Evolutionary conservation across 345 rosid species (phyloP), one percentile per base, ranked within the genome.

Genomic region (Salix caprea): DNA sequence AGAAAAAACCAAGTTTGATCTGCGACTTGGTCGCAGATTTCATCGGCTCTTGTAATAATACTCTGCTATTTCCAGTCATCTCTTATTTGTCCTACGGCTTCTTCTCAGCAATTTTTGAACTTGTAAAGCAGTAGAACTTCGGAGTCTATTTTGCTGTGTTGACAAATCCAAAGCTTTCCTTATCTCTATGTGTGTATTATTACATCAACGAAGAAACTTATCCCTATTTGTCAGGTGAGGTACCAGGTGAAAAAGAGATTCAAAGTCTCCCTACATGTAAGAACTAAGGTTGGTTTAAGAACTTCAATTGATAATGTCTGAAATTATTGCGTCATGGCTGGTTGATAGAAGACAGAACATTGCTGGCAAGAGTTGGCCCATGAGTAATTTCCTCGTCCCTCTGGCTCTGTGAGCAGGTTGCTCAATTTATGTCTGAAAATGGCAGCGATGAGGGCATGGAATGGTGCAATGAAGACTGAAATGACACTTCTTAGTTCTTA

Each of bases 1-100:
- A 74, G 62, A 5, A 62, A 37, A 74, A 37, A 23, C 39, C 13
- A 69, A 62, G 74, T 69, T 74, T 62, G 77, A 74, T 32, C 61
- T 61, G 50, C 11, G 21, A 39, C 24, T 28, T 21, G 7, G 58
- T 23, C 18, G 23, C 6, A 19, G 42, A 61, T 44, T 30, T 3
- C 52, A 24, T 34, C n/a, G 64, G 30, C 7, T 73, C 44, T 26
- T 26, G 24, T 52, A 67, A 74, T 30, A 34, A 3, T 65, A 21
- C 54, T 42, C 21, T 19, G 21, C 30, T 56, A 3, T n/a, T 21
- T 26, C 23, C 62, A 1, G 12, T 56, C 62, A n/a, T 21, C 28
- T 9, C 62, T 56, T 56, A n/a, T 9, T n/a, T 56, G 5, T 23
- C 62, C 13, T 13, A 1, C 62, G 10, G 13, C n/a, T n/a, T 23